phyloP scores from a whole-genome alignment of 805 yeast genomes.

The Diddensiella caesifluorescens region DNA sequence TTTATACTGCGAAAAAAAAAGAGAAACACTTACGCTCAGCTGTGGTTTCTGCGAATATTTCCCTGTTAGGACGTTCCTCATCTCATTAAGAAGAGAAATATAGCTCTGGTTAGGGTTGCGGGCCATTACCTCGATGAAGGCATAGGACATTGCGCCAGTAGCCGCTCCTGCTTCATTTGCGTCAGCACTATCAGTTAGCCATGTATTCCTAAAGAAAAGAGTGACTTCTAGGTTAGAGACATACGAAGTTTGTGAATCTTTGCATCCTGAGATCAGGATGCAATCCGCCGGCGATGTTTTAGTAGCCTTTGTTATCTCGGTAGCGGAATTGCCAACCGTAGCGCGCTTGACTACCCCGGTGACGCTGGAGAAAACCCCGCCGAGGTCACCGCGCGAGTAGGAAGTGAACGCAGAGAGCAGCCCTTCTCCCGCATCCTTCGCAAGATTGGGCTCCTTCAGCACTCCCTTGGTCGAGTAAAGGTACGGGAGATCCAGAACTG shows the following conservation, averaged over 20 bases:
- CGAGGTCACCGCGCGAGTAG: slow-evolving; percentile 57
- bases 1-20: neutral
- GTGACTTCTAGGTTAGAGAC: neutral
- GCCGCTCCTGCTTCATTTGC: slow-evolving; percentile 63
- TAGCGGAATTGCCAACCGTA: slow-evolving; percentile 34
- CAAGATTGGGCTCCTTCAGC: slow-evolving; percentile 70
- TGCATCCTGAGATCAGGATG: slow-evolving; percentile 72
- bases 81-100: slow-evolving; percentile 60
- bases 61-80: slow-evolving; percentile 55
- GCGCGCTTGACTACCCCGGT: slow-evolving; percentile 32
- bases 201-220: neutral
- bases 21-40: slow-evolving; percentile 38
- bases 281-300: slow-evolving; percentile 76
- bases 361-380: slow-evolving; percentile 41
- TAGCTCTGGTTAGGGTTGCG: slow-evolving; percentile 63
- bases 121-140: slow-evolving; percentile 60
- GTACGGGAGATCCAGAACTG: slow-evolving; percentile 75
- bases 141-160: slow-evolving; percentile 84
- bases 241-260: slow-evolving; percentile 67
- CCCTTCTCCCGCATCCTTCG: slow-evolving; percentile 69
- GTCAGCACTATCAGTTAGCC: slow-evolving; percentile 45
- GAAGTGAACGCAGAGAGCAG: slow-evolving; percentile 54
- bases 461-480: slow-evolving; percentile 79
- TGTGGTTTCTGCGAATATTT: slow-evolving; percentile 83
- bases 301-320: slow-evolving; percentile 42